These are phyloP conservation scores for Trypanosoma boissoni DNA, from an alignment of 208 protist genomes.

Conservation along the genomic window DNA sequence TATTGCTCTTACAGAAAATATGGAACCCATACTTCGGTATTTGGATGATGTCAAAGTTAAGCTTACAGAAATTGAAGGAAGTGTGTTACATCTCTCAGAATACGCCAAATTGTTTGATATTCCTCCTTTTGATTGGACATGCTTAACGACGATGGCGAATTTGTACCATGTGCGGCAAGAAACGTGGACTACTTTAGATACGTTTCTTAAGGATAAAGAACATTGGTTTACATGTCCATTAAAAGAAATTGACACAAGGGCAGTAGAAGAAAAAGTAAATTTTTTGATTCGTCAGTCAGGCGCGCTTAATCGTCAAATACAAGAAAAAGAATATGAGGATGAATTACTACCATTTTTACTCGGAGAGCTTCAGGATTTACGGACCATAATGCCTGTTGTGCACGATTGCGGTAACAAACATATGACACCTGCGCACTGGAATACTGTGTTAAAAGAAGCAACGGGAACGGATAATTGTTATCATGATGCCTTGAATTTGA, in stretches of 20 bases:
- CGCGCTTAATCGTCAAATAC: conserved; percentile 62
- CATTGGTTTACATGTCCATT: conserved; percentile 83
- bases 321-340: conserved; percentile 84
- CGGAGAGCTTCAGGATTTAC: conserved; percentile 72
- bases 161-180: conserved; percentile 75
- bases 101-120: conserved; percentile 88
- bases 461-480: conserved; percentile 82
- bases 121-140: conserved; percentile 77
- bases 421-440: conserved; percentile 89
- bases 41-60: conserved; percentile 77
- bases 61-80: conserved; percentile 64
- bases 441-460: conserved; percentile 89
- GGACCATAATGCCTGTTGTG: conserved; percentile 81
- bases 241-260: conserved; percentile 74
- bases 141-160: conserved; percentile 49
- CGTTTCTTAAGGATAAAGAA: conserved; percentile 79
- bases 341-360: conserved; percentile 78
- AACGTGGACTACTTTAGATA: conserved; percentile 77
- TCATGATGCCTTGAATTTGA: conserved; percentile 83
- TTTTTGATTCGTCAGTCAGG: conserved; percentile 64
- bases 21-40: conserved; percentile 84
- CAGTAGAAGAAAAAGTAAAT: conserved; percentile 88
- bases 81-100: conserved; percentile 64
- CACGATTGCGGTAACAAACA: conserved; percentile 93
- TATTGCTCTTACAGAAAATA: conserved; percentile 68